Percentiles rank a stretch among this genome's conserved stretches.
phyloP scores from a whole-genome alignment of 2,329 filamentous ascomycete species.

The Rosellinia necatrix region DNA sequence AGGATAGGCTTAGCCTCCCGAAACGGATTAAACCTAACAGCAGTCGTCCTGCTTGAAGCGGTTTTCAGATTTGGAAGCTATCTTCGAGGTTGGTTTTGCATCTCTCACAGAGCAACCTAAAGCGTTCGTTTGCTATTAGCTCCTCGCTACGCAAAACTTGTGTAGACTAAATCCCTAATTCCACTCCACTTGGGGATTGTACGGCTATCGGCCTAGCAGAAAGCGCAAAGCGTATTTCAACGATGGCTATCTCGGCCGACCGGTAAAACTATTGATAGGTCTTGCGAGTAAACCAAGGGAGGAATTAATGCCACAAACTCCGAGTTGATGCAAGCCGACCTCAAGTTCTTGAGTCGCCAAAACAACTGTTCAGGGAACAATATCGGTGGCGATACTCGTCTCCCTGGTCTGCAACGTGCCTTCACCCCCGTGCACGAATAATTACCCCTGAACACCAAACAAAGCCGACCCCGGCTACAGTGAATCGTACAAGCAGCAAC shows the following conservation, averaged over 20 bases:
- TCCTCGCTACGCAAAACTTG: conserved; percentile 39
- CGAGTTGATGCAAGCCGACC: conserved; percentile 31
- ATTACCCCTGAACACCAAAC: conserved; percentile 41
- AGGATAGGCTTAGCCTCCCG: conserved; percentile 8
- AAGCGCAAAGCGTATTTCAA: conserved; percentile 35
- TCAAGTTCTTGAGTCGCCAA: conserved; percentile 14
- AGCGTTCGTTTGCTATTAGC: conserved; percentile 30
- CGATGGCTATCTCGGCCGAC: conserved; percentile 34
- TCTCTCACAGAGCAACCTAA: conserved; percentile 32
- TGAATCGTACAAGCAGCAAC: conserved; percentile 40
- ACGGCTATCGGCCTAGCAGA: conserved; percentile 33
- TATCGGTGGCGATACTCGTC: conserved; percentile 26
- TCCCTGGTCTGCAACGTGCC: conserved; percentile 20
- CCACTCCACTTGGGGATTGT: conserved; percentile 21
- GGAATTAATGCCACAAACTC: conserved; percentile 30
- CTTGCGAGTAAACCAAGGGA: conserved; percentile 26
- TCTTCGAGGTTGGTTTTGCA: conserved; percentile 36
- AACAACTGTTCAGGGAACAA: conserved; percentile 5
- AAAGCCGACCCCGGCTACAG: conserved; percentile 26
- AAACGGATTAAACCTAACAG: conserved; percentile 4
- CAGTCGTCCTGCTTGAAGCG: conserved; percentile 33
- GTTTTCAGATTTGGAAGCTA: conserved; percentile 40
- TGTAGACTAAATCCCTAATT: conserved; percentile 39
- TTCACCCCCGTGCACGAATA: conserved; percentile 25
- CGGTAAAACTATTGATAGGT: conserved; percentile 28